Base-by-base conservation (phyloP, 495 filamentous ascomycete genomes). In the Jackrogersella multiformis region DNA sequence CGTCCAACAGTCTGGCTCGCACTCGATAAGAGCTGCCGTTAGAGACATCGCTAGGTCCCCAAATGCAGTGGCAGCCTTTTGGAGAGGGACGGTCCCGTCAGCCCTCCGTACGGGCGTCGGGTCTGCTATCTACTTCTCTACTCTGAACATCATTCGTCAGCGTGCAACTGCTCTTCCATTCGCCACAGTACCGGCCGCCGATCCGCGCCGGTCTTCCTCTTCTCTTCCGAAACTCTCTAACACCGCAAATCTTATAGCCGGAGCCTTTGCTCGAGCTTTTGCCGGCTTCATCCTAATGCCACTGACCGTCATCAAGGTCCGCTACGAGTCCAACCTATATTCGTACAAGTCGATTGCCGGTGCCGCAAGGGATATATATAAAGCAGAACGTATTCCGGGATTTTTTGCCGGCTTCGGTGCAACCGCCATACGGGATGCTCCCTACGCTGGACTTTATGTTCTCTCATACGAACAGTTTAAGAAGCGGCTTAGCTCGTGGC, bases 251-350 rank as follows among this genome's bases (percentile, higher is more conserved):
- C 84, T 99, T 1, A 75, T 88, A 35, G 90, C 94, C 0, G 96
- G 95, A 16, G 92, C 93, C 26, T 80, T 89, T 10, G 93, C 95
- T 34, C 85, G 95, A 18, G 91, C 91, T 4, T 86, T 88, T 10
- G 94, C 93, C 0, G 95, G 95, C 9, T 90, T 97, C 73, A 78
- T 96, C 39, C 88, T 98, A 80, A 98, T 97, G 93, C 95, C 95
- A 5, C 86, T 98, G 54, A 99, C 95, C 1, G 91, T 98, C 30
- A 86, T 99, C 73, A 99, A 99, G 74, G 96, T 99, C 8, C 91
- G 95, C 45, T 98, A 95, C 73, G 95, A 99, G 73, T 91, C 87
- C 7, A 90, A 84, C 56, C 79, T 92, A 44, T 99, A 97, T 81
- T 78, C 83, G 26, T 99, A 99, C 79, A 82, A 82, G n/a, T 92